Evolutionary conservation across 2,329 filamentous ascomycete genomes (phyloP), one percentile per base, ranked within the genome.

Genomic region (Cercospora canescens): DNA sequence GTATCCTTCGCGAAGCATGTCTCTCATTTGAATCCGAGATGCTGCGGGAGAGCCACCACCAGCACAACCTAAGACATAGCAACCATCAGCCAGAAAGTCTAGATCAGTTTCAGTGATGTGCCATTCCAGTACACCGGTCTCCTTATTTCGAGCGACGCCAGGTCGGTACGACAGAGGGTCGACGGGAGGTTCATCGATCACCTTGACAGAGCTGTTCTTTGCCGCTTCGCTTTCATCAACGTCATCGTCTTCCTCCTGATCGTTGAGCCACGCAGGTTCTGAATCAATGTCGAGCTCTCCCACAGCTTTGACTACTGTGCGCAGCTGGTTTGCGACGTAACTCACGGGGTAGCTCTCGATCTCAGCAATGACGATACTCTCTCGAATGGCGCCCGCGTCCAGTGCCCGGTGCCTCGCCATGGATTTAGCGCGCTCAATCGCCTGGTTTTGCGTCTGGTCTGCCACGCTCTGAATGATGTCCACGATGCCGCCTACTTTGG

Each of bases 31-130:
- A 16, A 88, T 78, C 77, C 84, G 83, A 32, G 80, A 77, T 1
- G 84, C 75, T 68, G 86, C 86, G 1, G 86, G 84, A 3, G 81
- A 83, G 2, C 87, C 86, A 21, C 87, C 87, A 6, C 87, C 87
- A 21, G 87, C 87, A 0, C 86, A 87, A 1, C 86, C 87, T 0
- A 89, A 80, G 60, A 89, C 85, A 67, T 88, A 88, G 72, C 86
- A 87, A 1, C 87, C 87, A 7, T 81, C 84, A 0, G 84, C 77
- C 35, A 89, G 84, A 79, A 84, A 89, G 32, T 79, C 75, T 4
- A 89, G 77, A 72, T 89, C 87, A 0, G 83, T 85, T 70, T 88
- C 86, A 11, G 80, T 85, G 41, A 89, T 75, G 63, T 83, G 82
- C 87, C 87, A 89, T 16, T 76, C 75, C n/a, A 67, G 56, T 4